These are phyloP conservation scores for Pseudocercospora fijiensis DNA, from an alignment of 2,329 filamentous ascomycete species.

Conservation along the genomic window DNA sequence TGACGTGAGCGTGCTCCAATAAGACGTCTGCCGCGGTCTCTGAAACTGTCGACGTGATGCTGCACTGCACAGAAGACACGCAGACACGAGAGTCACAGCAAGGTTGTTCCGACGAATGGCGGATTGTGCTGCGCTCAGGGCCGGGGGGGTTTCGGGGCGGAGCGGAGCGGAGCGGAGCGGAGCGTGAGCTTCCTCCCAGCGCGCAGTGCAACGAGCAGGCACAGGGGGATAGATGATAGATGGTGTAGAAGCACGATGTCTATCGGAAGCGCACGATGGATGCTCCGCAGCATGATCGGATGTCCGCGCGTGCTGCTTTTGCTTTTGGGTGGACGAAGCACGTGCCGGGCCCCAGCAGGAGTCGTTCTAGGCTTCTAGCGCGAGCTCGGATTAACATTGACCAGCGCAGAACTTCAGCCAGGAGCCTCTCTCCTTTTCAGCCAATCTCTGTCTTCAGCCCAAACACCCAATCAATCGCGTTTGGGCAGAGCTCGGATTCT, in stretches of 20 bases:
- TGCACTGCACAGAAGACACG: not conserved
- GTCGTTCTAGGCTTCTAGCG: too few relatives aligned
- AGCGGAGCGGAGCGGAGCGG: not conserved
- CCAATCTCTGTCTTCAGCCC: not conserved
- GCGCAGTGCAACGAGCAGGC: not conserved
- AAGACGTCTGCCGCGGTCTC: not conserved
- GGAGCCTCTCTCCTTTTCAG: not conserved
- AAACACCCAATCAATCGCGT: not conserved
- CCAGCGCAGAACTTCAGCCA: not conserved
- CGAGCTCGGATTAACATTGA: too few relatives aligned
- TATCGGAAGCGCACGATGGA: not conserved
- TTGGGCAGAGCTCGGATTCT: conserved; percentile 5
- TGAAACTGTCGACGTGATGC: not conserved
- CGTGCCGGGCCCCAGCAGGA: not conserved
- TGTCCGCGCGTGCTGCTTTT: not conserved
- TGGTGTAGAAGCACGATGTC: not conserved
- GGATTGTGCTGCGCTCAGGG: too few relatives aligned
- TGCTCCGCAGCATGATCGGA: not conserved
- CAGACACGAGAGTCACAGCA: not conserved
- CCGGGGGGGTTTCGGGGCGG: too few relatives aligned
- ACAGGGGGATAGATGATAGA: not conserved
- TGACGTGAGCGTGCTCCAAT: conserved; percentile 3
- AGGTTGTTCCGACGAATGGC: not conserved
- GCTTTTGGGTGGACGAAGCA: not conserved
- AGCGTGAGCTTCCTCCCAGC: not conserved